phyloP scores from a whole-genome alignment of 2,329 filamentous ascomycete species.

The Aspergillus arachidicola region DNA sequence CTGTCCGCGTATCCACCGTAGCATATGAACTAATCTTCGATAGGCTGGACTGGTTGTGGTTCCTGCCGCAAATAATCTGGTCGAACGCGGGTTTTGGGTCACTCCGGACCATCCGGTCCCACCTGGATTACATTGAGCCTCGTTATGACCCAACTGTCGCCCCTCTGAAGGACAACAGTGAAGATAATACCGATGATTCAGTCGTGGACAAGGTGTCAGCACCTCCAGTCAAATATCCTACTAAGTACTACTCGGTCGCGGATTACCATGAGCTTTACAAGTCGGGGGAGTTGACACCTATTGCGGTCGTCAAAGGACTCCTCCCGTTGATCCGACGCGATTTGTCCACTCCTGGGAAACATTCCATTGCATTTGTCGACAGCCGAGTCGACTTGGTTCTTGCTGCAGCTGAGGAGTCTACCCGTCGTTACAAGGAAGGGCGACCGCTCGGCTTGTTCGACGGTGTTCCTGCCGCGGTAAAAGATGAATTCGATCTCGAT shows the following conservation, averaged over 20 bases:
- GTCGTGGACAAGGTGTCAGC: neutral
- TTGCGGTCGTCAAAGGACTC: conserved; percentile 66
- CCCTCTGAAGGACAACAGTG: conserved; percentile 9
- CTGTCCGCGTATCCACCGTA: neutral
- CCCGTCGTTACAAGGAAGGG: conserved; percentile 65
- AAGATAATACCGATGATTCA: neutral
- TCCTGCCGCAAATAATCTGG: conserved; percentile 65
- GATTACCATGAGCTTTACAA: conserved; percentile 75
- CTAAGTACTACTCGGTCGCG: conserved; percentile 62
- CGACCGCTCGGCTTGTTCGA: conserved; percentile 68
- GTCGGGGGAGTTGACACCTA: conserved; percentile 66
- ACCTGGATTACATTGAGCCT: conserved; percentile 52
- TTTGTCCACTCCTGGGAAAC: conserved; percentile 53
- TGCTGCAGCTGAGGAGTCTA: conserved; percentile 67
- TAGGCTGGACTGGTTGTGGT: conserved; percentile 56
- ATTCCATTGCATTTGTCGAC: conserved; percentile 68
- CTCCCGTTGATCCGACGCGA: conserved; percentile 66
- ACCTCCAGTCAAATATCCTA: conserved; percentile 1
- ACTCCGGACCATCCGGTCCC: conserved; percentile 51
- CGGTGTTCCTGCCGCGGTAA: conserved; percentile 75
- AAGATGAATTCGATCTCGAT: conserved; percentile 70
- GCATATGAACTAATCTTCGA: neutral
- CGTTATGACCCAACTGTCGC: conserved; percentile 54
- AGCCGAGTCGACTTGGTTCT: conserved; percentile 61
- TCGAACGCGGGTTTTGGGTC: conserved; percentile 64